Percentiles rank a stretch among this genome's conserved stretches.
Conservation (phyloP, 2,329 filamentous ascomycete genomes). For the Xylaria multiplex region DNA sequence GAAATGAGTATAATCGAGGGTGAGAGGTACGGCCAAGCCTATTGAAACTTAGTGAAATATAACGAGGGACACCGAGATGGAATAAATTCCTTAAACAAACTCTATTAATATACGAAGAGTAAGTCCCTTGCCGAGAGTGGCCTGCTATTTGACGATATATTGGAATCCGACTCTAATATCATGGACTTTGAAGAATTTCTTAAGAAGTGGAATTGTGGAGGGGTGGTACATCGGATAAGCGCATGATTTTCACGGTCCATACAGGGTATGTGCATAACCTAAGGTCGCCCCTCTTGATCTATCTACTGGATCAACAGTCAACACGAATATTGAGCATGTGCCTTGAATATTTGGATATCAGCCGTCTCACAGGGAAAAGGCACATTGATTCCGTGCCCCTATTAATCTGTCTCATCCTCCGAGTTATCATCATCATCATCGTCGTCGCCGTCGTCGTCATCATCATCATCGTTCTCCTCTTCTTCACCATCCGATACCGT, state of each 20-base stretch:
- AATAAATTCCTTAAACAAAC: background rate
- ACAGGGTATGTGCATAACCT: slow-evolving; percentile 34
- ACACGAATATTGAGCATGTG: slow-evolving; percentile 1
- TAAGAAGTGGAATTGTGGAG: slow-evolving; percentile 42
- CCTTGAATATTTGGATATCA: slow-evolving; percentile 5
- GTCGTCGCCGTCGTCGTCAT: slow-evolving; percentile 56
- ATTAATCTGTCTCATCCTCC: slow-evolving; percentile 47
- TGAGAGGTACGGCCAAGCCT: background rate
- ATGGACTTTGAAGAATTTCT: slow-evolving; percentile 43
- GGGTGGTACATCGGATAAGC: slow-evolving; percentile 36
- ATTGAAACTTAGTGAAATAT: background rate
- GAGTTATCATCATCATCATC: slow-evolving; percentile 59
- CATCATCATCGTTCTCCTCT: slow-evolving; percentile 65
- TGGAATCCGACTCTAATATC: slow-evolving; percentile 42
- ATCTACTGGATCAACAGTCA: background rate
- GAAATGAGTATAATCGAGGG: slow-evolving; percentile 14
- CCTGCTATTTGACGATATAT: slow-evolving; percentile 26
- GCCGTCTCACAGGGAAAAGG: background rate
- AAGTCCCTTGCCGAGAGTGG: background rate
- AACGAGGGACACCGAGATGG: background rate
- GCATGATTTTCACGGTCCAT: slow-evolving; percentile 36
- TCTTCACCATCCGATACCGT: slow-evolving; percentile 79
- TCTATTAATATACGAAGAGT: background rate
- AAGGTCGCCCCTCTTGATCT: slow-evolving; percentile 1
- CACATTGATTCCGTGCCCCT: background rate